phyloP scores from a whole-genome alignment of 2,329 filamentous ascomycete species.

The Penicillium sp. region DNA sequence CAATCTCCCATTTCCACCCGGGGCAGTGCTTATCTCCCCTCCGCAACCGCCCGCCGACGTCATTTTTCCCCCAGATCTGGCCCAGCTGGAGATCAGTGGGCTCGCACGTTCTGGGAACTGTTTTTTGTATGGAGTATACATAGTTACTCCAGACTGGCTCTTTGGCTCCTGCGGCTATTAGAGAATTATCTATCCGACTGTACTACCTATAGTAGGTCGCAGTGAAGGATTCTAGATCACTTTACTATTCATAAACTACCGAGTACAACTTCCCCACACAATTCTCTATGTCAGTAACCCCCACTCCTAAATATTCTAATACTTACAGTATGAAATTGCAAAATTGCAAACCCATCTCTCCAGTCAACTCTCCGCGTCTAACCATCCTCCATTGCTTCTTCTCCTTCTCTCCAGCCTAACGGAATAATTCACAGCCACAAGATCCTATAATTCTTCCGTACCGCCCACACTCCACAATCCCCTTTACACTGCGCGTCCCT shows the following conservation, averaged over 20 bases:
- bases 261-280: not conserved
- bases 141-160: too few species aligned
- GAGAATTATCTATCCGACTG: not conserved
- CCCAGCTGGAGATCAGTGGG: not conserved
- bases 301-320: too few species aligned
- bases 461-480: not conserved
- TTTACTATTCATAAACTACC: not conserved
- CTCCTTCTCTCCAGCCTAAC: not conserved
- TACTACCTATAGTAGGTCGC: not conserved
- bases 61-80: conserved; percentile 2
- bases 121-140: too few species aligned
- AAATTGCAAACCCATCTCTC: too few species aligned
- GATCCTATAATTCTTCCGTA: conserved; percentile 12
- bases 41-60: conserved; percentile 2
- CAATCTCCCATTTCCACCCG: conserved; percentile 1
- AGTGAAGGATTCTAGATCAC: not conserved
- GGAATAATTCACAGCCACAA: conserved; percentile 21
- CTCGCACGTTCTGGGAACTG: not conserved
- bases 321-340: too few species aligned
- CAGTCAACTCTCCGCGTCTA: conserved; percentile 1
- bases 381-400: not conserved
- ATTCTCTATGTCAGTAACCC: too few species aligned
- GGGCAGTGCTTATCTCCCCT: not conserved
- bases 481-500: not conserved
- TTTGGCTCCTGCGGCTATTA: not conserved